phyloP scores from a whole-genome alignment of 495 filamentous ascomycete species.

The Podospora fimiseda region DNA sequence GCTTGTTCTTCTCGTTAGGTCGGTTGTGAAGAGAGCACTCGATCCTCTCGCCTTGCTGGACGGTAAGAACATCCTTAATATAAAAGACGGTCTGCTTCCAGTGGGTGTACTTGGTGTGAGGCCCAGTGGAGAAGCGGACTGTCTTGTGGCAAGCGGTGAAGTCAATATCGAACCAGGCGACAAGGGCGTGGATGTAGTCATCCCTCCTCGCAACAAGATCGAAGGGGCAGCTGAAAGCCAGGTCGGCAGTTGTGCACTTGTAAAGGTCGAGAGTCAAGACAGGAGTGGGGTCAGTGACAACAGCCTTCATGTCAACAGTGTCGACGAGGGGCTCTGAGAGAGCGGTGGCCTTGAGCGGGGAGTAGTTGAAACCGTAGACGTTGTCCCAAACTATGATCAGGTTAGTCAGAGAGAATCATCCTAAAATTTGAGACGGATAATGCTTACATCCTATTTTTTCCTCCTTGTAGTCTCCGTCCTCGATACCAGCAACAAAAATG shows the following conservation, averaged over 20 bases:
- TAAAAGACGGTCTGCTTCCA: conserved; percentile 97
- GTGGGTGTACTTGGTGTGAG: conserved; percentile 87
- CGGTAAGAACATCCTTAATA: conserved; percentile 73
- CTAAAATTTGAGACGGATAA: neutral
- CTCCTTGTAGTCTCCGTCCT: conserved; percentile 77
- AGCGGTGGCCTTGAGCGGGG: conserved; percentile 62
- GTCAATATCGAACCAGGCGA: conserved; percentile 98
- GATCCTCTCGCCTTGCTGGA: conserved; percentile 71
- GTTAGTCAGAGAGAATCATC: neutral
- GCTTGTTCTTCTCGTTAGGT: conserved; percentile 88
- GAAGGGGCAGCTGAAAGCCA: conserved; percentile 60
- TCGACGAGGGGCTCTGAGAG: conserved; percentile 67
- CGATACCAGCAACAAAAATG: conserved; percentile 76
- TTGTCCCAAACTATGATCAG: conserved; percentile 66
- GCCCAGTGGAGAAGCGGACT: conserved; percentile 76
- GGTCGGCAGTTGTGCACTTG: conserved; percentile 56
- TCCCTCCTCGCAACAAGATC: conserved; percentile 64
- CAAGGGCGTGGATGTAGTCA: conserved; percentile 91
- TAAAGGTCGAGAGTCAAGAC: conserved; percentile 69
- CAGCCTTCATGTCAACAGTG: conserved; percentile 64
- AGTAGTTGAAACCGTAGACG: conserved; percentile 74
- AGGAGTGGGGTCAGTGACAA: conserved; percentile 64
- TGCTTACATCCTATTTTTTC: conserved; percentile 60
- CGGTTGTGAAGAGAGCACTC: conserved; percentile 67
- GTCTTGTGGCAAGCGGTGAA: conserved; percentile 92